Evolutionary conservation across 305 asterid species (phyloP), one percentile per base, ranked within the genome.

Genomic region (Fraxinus sp.): DNA sequence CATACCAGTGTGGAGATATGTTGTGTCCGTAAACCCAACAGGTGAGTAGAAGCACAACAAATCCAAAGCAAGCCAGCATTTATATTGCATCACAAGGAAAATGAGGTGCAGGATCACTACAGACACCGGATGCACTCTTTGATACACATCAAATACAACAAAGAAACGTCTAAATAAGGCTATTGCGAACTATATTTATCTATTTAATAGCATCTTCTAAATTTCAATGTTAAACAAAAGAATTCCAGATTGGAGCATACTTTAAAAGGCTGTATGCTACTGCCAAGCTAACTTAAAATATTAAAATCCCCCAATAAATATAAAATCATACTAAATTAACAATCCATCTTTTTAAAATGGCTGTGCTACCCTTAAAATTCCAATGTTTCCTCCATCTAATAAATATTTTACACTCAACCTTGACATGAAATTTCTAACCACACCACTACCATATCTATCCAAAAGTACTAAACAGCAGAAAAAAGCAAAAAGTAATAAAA

Each of bases 401-500:
- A 9, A 66, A 66, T 66, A 66, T 2, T 26, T 66, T 16, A 9
- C 7, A 66, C 2, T 35, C 5, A 28, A 9, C 74, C 26, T 7
- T 2, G 9, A 66, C 36, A 5, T 26, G 36, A 1, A 66, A 26
- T 9, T 66, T 66, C 74, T 26, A 26, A 9, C 36, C n/a, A 8
- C 18, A 26, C 18, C 35, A 22, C 2, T 8, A 8, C 2, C 35
- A 24, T 22, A 7, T 14, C n/a, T 64, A 24, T 41, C 33, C 73
- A 0, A 7, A 24, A 64, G n/a, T 18, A 59, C 26, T 20, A 36
- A 74, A 57, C 33, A 18, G 66, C 76, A 57, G 8, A 33, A 14
- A 79, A 28, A 5, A 49, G 87, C 85, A 52, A 77, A 52, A 14
- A 71, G 28, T 0, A 72, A 62, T 36, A 71, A 57, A 33, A 76